phyloP scores from a whole-genome alignment of 371 early-diverging fungal species.

The Syncephalastrum contaminatum region DNA sequence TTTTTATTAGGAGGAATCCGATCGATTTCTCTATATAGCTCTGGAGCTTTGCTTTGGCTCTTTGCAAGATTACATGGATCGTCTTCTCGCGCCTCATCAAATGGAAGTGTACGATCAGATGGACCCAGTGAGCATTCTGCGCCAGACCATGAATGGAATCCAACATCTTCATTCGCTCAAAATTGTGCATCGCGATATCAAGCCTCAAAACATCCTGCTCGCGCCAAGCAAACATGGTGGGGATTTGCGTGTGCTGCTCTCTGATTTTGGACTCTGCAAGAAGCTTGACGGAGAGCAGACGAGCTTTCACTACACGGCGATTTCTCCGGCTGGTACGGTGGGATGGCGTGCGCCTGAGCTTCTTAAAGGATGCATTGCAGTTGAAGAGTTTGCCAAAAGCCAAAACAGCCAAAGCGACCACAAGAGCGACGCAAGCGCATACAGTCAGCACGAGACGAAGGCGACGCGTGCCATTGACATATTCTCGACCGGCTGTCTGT shows the following conservation, averaged over 20 bases:
- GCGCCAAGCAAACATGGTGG: conserved; percentile 54
- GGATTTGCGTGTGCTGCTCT: conserved; percentile 78
- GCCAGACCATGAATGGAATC: conserved; percentile 82
- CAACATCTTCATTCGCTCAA: conserved; percentile 88
- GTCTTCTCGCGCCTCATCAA: conserved; percentile 27
- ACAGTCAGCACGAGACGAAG: conserved; percentile 30
- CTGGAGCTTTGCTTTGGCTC: conserved; percentile 88
- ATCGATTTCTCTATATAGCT: conserved; percentile 93
- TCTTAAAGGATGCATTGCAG: conserved; percentile 27
- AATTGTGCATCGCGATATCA: conserved; percentile 97
- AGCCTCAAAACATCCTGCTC: conserved; percentile 89
- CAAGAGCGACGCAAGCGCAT: no score
- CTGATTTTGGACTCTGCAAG: conserved; percentile 98
- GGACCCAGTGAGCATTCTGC: conserved; percentile 57
- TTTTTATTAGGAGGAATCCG: conserved; percentile 69
- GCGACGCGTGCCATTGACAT: conserved; percentile 93
- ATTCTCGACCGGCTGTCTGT: conserved; percentile 94
- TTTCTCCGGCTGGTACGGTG: conserved; percentile 80
- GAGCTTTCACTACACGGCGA: conserved; percentile 89
- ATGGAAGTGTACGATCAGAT: conserved; percentile 34
- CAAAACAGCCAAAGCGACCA: no score
- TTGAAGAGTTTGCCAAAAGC: no score
- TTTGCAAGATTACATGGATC: conserved; percentile 60
- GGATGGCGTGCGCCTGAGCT: conserved; percentile 99
- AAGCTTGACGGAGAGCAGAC: conserved; percentile 92